Base-by-base conservation (phyloP, 371 early-diverging fungal genomes). In the Mortierella polycephala region DNA sequence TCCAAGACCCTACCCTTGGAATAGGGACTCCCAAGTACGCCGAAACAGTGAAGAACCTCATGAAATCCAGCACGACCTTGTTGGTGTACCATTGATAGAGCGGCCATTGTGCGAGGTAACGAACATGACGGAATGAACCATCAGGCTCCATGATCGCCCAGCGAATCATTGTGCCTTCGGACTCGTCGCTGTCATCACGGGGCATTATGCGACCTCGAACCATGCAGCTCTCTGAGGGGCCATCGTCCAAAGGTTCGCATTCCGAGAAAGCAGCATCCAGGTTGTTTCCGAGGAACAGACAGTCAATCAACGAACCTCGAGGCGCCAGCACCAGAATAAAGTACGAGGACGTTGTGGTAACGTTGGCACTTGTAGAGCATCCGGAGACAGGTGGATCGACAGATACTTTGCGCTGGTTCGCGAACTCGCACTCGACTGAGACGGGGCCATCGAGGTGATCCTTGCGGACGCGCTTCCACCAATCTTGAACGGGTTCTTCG, bases 31-130 rank as follows among this genome's bases (percentile, higher is more conserved):
- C 64, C 41, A 74, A 65, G 23, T 61, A 74, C 9, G 69, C 40
- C 5, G 54, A 5, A 5, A 69, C 75, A 11, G 61, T 45, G 1
- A 57, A 53, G 30, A 46, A 63, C 1, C 75, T 54, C 40, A 74
- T 39, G 23, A 74, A 41, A 14, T 74, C 69, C 49, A 74, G 11
- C 14, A 69, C 16, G 6, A 30, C 54, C 65, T 74, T 74, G 62
- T 52, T 64, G 46, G 64, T 45, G 16, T 44, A 11, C 21, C n/a
- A 45, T 13, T 69, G 47, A 23, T 74, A 74, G 41, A n/a, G n/a
- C 1, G 16, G 2, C 75, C 75, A 74, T 16, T 61, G 12, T 6
- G 44, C 57, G 21, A 74, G 46, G 30, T 74, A 73, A 10, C 56
- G 46, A 0, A 74, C 55, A 21, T 56, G 30, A 16, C 12, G 21